phyloP scores from a whole-genome alignment of 1,284 basidiomycete species.

The Tilletia indica region DNA sequence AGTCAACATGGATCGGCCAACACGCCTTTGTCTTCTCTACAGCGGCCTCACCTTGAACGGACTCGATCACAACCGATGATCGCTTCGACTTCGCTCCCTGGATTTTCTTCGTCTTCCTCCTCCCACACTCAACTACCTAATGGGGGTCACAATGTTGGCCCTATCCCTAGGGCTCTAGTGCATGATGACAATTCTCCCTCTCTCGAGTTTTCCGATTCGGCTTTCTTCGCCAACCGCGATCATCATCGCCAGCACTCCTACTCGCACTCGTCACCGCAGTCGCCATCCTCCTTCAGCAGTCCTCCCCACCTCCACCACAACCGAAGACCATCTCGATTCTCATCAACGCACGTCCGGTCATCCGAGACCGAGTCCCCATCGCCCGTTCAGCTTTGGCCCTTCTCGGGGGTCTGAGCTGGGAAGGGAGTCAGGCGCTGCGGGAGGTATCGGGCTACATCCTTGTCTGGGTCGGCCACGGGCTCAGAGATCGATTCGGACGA shows the following conservation, averaged over 20 bases:
- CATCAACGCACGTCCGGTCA: background rate
- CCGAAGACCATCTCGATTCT: too few relatives aligned
- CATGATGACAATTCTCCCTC: too few relatives aligned
- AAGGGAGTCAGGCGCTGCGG: conserved; percentile 37
- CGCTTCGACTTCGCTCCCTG: background rate
- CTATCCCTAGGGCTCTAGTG: too few relatives aligned
- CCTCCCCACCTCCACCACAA: too few relatives aligned
- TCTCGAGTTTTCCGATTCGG: too few relatives aligned
- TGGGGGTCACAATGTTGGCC: too few relatives aligned
- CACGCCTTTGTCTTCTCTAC: too few relatives aligned
- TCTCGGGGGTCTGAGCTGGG: conserved; percentile 41
- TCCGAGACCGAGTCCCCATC: conserved; percentile 15
- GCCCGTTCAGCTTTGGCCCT: conserved; percentile 26
- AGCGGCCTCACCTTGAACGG: background rate
- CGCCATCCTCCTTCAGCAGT: too few relatives aligned
- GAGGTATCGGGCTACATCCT: conserved; percentile 33
- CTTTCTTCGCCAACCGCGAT: too few relatives aligned
- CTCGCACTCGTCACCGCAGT: too few relatives aligned
- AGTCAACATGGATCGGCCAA: too few relatives aligned
- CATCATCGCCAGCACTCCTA: too few relatives aligned
- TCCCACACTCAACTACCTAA: background rate
- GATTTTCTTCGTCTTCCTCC: background rate
- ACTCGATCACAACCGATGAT: background rate
- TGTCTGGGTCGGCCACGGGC: background rate
- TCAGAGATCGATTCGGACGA: conserved; percentile 25